Evolutionary conservation across 371 early-diverging fungal genomes (phyloP).

Genomic region (Lichtheimia ramosa): DNA sequence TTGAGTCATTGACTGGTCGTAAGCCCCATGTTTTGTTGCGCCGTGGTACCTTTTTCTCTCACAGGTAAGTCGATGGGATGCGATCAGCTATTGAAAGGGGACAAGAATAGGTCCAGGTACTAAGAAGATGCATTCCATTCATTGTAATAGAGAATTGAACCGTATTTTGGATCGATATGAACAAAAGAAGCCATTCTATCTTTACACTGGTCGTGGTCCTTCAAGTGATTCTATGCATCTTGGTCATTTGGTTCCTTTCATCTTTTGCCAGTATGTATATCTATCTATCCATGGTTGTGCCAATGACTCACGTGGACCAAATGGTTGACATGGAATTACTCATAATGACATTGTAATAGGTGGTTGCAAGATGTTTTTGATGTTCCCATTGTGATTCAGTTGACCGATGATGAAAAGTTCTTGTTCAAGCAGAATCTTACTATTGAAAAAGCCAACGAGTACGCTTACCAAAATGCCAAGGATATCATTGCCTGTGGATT

Average conservation of each 20-base stretch:
- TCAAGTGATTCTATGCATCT: conserved; percentile 97
- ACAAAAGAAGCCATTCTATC: conserved; percentile 95
- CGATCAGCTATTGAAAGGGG: not conserved
- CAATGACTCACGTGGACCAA: not conserved
- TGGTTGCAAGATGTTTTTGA: conserved; percentile 98
- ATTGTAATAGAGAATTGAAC: conserved; percentile 80
- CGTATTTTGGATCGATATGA: conserved; percentile 89
- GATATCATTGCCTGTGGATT: conserved; percentile 99
- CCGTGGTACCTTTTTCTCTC: conserved; percentile 97
- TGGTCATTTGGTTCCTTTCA: conserved; percentile 98
- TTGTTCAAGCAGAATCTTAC: conserved; percentile 93
- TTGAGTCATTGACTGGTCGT: conserved; percentile 86
- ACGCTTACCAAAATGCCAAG: conserved; percentile 87
- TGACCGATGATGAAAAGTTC: conserved; percentile 99
- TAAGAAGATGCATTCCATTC: not conserved
- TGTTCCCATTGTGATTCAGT: conserved; percentile 96
- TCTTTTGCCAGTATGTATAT: conserved; percentile 94
- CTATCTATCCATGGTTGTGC: conserved; percentile 10
- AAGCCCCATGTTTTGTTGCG: conserved; percentile 88
- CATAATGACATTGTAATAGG: conserved; percentile 27
- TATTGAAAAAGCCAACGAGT: conserved; percentile 84
- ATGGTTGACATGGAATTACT: not conserved
- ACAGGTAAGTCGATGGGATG: conserved; percentile 60
- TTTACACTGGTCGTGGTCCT: conserved; percentile 99
- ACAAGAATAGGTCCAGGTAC: not conserved